Evolutionary conservation across 2,329 filamentous ascomycete genomes (phyloP), one percentile per base, ranked within the genome.

Genomic region (Colletotrichum aenigma): DNA sequence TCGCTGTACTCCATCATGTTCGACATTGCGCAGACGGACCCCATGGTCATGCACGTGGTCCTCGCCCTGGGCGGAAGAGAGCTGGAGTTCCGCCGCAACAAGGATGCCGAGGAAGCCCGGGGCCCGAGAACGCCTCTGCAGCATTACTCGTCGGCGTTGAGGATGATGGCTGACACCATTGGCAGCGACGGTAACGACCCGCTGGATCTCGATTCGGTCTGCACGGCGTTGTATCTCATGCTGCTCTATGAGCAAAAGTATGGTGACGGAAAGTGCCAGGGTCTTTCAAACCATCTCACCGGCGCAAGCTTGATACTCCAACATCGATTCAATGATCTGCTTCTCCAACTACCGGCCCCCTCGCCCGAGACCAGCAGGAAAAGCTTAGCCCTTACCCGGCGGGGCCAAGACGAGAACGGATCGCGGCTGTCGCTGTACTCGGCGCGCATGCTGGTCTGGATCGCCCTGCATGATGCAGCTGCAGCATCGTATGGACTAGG

Each of bases 201-300:
- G 6, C 72, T 80, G 6, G 81, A 84, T 32, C 76, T 84, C 4
- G 82, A 84, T 64, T 77, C 78, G 1, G 80, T 84, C 28, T 79
- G 79, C 16, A 81, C 83, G 2, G 79, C 81, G 1, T 66, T 84
- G 8, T 85, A 83, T 76, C 75, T 85, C 12, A 84, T 85, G 82
- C 79, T 85, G 2, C 58, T 83, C 4, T 85, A 85, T 43, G 84
- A 85, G 76, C 83, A 85, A 70, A 83, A 84, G 38, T 84, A 82
- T 43, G 83, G 83, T n/a, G 84, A 85, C 18, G 78, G 79, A 1
- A 77, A 74, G 13, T 82, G 83, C 24, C 78, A 76, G 9, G 82
- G 83, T 2, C 76, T 82, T 38, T 70, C 79, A 3, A 82, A 83
- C 24, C 83, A 85, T 66, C 78, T 85, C 6, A 79, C 78, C 21